Base-by-base conservation (phyloP, 2,329 filamentous ascomycete species). In the Colletotrichum sp. region DNA sequence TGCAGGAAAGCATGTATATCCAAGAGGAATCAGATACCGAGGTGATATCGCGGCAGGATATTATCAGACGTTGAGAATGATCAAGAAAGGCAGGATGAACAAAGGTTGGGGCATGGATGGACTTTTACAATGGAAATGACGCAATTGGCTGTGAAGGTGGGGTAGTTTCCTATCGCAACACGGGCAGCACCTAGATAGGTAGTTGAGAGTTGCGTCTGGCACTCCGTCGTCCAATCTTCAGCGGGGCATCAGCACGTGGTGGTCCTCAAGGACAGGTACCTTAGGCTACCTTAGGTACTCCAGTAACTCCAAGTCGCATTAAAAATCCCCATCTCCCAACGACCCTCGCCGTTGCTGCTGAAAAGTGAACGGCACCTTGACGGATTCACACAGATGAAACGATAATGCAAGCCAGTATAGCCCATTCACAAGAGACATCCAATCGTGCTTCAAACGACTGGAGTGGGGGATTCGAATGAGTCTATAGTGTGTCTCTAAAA, bases 141-240 rank as follows among this genome's bases (percentile, higher is more conserved):
- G 71, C 71, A 70, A 71, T 62, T 66, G 61, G 61, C 55, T 59
- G 27, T 61, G 36, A 11, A 31, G 38, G 71, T 66, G 71, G 71
- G 71, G 71, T 70, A 43, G 62, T 65, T 7, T 43, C 18, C 51
- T 51, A 24, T 36, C 43, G n/a, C n/a, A 21, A 13, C 43, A 51
- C 43, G 43, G n/a, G 43, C 43, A 21, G 43, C 43, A 51, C 55
- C 16, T 8, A n/a, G 34, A 13, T 61, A n/a, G 21, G 55, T 16
- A 33, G 18, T 16, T 16, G 61, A 18, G 31, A 24, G 31, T 38
- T 29, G 16, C 18, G 27, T 29, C 34, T n/a, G 11, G 34, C 27
- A 70, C 43, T 24, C 24, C 8, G 57, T 21, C 57, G 69, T 63
- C 66, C 66, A 63, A 47, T 69, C 65, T 57, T 29, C 57, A 68